phyloP scores from a whole-genome alignment of 257 asterid species.

The Solanum bulbocastanum region DNA sequence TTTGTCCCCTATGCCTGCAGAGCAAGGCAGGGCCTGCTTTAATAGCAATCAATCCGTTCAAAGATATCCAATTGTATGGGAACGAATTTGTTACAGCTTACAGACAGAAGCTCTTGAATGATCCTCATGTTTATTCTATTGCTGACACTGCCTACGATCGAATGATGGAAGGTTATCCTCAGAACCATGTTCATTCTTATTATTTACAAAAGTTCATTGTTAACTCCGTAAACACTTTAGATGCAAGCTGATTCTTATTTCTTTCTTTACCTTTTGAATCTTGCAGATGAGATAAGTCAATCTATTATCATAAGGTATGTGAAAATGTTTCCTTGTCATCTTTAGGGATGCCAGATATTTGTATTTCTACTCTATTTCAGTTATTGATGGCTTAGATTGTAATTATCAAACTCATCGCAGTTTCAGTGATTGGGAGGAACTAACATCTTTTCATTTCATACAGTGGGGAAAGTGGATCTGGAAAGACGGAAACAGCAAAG shows the following conservation, averaged over 20 bases:
- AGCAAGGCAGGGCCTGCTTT: conserved; percentile 89
- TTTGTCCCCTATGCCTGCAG: conserved; percentile 33
- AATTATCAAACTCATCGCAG: background rate
- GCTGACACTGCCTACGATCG: conserved; percentile 61
- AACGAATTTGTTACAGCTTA: conserved; percentile 55
- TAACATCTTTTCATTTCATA: conserved; percentile 14
- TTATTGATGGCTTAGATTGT: background rate
- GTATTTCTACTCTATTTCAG: background rate
- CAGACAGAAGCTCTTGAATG: conserved; percentile 56
- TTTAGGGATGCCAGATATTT: background rate
- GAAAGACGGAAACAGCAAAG: conserved; percentile 96
- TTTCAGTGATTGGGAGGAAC: background rate
- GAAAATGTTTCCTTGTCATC: conserved; percentile 4
- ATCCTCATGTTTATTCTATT: conserved; percentile 83
- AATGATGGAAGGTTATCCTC: conserved; percentile 64
- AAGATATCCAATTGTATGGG: conserved; percentile 60
- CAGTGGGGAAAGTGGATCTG: conserved; percentile 98
- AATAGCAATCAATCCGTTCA: conserved; percentile 84
- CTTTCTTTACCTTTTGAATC: conserved; percentile 6
- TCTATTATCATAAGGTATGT: conserved; percentile 87
- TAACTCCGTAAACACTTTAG: background rate
- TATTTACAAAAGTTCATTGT: background rate
- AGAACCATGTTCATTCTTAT: background rate
- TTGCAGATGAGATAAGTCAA: conserved; percentile 74
- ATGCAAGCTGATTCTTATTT: conserved; percentile 2